Conservation (phyloP, 2,329 filamentous ascomycete genomes). For the Leptographium galeiforme region DNA sequence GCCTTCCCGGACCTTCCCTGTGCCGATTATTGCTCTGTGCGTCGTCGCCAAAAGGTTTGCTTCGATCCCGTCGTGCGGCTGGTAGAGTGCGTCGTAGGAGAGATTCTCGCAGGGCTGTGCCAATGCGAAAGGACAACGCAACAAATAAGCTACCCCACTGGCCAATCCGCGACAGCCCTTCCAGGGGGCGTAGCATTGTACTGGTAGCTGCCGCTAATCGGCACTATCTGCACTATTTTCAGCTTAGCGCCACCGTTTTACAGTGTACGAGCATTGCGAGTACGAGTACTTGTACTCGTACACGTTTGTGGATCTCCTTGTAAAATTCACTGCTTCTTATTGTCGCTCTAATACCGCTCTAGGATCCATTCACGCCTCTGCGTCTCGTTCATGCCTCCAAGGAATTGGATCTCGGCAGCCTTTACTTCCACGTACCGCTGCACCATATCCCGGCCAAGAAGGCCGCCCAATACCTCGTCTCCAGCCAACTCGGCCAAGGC, state of each 20-base stretch:
- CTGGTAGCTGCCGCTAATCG: background rate
- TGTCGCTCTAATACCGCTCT: conserved; percentile 33
- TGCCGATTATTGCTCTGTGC: too few relatives aligned
- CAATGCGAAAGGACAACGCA: conserved; percentile 10
- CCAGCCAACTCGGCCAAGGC: conserved; percentile 37
- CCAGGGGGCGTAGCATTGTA: background rate
- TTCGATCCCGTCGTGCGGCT: too few relatives aligned
- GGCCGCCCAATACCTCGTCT: conserved; percentile 30
- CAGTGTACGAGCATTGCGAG: background rate
- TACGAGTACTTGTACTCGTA: too few relatives aligned
- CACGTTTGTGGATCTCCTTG: background rate
- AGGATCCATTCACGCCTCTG: conserved; percentile 46
- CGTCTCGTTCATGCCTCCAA: conserved; percentile 32
- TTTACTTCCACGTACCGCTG: conserved; percentile 46
- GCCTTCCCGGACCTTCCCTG: too few relatives aligned
- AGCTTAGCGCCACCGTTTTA: background rate
- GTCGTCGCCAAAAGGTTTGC: too few relatives aligned
- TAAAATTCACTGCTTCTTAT: background rate
- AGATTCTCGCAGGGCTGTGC: background rate
- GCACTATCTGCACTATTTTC: background rate
- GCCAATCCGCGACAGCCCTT: background rate
- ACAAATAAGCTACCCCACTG: background rate
- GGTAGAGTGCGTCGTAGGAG: too few relatives aligned
- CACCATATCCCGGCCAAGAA: conserved; percentile 38
- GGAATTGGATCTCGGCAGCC: conserved; percentile 38